phyloP scores from a whole-genome alignment of 371 early-diverging fungal species.

The Dichotomocladium elegans region DNA sequence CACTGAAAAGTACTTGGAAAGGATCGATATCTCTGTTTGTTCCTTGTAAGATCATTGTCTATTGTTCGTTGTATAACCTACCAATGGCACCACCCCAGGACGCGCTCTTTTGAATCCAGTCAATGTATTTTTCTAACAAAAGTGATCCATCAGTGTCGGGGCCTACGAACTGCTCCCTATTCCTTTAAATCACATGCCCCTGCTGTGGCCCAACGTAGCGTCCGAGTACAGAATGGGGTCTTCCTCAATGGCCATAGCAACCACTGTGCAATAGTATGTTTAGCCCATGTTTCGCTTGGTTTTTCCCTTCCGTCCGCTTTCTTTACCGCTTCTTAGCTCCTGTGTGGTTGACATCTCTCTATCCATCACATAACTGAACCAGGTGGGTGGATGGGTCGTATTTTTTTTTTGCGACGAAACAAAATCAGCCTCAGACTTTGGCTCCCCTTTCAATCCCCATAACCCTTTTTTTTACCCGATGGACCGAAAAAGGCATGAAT shows the following conservation, averaged over 20 bases:
- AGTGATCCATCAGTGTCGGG: neutral
- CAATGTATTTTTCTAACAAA: slow-evolving; percentile 32
- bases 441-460: too few relatives aligned
- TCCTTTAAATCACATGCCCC: too few relatives aligned
- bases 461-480: slow-evolving; percentile 1
- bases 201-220: slow-evolving; percentile 14
- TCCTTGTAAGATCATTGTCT: neutral
- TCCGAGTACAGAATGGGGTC: slow-evolving; percentile 22
- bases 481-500: slow-evolving; percentile 53
- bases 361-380: slow-evolving; percentile 33
- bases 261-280: slow-evolving; percentile 4
- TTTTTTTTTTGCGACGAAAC: too few relatives aligned
- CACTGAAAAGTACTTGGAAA: slow-evolving; percentile 47
- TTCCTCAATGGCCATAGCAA: slow-evolving; percentile 9
- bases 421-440: too few relatives aligned
- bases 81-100: slow-evolving; percentile 67
- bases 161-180: too few relatives aligned
- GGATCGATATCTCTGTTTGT: slow-evolving; percentile 46
- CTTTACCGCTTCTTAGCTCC: slow-evolving; percentile 42
- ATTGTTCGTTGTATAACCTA: slow-evolving; percentile 10
- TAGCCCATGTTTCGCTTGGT: too few relatives aligned
- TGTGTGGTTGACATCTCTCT: slow-evolving; percentile 17
- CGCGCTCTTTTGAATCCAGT: slow-evolving; percentile 48
- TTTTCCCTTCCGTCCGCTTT: too few relatives aligned
- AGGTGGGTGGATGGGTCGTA: too few relatives aligned